Evolutionary conservation across 2,329 filamentous ascomycete genomes (phyloP).

Genomic region (Botrytis pseudocinerea): DNA sequence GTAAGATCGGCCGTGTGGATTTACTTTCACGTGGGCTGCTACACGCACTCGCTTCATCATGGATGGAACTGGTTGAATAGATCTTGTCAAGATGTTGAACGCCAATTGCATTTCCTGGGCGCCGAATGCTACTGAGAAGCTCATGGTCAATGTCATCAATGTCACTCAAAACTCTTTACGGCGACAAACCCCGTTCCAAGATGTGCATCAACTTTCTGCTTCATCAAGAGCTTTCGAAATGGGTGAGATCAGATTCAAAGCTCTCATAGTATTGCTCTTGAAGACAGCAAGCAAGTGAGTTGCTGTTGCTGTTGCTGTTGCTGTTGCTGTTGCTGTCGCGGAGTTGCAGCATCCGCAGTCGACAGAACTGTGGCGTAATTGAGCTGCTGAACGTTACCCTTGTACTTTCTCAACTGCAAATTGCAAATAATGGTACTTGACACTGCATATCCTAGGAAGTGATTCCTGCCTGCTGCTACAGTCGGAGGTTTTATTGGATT

Average conservation of each 20-base stretch:
- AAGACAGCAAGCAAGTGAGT: neutral
- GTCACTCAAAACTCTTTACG: conserved; percentile 3
- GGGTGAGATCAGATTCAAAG: no score
- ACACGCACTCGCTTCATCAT: no score
- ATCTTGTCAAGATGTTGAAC: neutral
- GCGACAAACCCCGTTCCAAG: conserved; percentile 33
- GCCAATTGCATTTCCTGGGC: neutral
- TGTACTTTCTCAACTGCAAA: conserved; percentile 13
- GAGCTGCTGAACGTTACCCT: conserved; percentile 36
- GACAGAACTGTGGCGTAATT: conserved; percentile 36
- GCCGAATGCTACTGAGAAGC: neutral
- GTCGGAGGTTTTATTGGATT: no score
- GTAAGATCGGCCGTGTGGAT: neutral
- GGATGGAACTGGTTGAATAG: neutral
- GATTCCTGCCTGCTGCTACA: neutral
- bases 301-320: conserved; percentile 20
- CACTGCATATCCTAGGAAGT: neutral
- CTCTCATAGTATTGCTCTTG: neutral
- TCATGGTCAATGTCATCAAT: neutral
- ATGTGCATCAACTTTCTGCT: conserved; percentile 30
- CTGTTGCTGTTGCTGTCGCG: neutral
- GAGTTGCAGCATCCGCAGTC: conserved; percentile 35
- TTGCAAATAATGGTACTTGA: conserved; percentile 17
- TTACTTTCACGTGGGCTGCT: conserved; percentile 37
- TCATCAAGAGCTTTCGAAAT: neutral